Base-by-base conservation (phyloP, 805 yeast species). In the Candida michaelii region DNA sequence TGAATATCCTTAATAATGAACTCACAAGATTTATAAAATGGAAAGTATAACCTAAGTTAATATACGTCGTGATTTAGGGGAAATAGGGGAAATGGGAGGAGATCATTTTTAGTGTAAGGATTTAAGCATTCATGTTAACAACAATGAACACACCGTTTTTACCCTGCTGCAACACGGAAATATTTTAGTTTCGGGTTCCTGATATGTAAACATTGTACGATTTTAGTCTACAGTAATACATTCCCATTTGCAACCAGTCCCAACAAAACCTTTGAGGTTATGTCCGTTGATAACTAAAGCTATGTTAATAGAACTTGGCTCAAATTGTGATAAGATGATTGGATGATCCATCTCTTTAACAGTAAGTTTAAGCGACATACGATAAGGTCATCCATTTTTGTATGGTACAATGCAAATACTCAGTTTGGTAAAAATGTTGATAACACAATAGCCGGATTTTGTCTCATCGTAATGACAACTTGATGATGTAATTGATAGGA, bases 221-320 rank as follows among this genome's bases (percentile, higher is more conserved):
- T 6, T 21, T n/a, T n/a, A n/a, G n/a, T n/a, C n/a, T n/a, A n/a
- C 23, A 21, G 23, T 5, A 6, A 21, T 6, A 21, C 23, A 21
- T 21, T 21, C 8, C 8, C 8, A 21, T 21, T 21, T 21, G 23
- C 23, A 21, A 21, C 23, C 5, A 21, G 8, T 25, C n/a, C 12
- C 29, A 25, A 25, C 29, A n/a, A 29, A 5, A 29, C 31, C 31
- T 29, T 29, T 11, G 31, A 29, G 31, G 31, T 29, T 29, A 29
- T 10, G 27, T 10, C 27, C 27, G 27, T 25, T 25, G 27, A 7
- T 21, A 21, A 7, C 24, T 25, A 21, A 21, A 8, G 23, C 8
- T 21, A 21, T 21, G 23, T 21, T 6, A 21, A n/a, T 7, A 25
- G 11, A 25, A 7, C 13, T 25, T 12, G 11, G 6, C 4, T 4